Evolutionary conservation across 768 basidiomycete genomes (phyloP), one percentile per base, ranked within the genome.

Genomic region (Auricularia cornea): DNA sequence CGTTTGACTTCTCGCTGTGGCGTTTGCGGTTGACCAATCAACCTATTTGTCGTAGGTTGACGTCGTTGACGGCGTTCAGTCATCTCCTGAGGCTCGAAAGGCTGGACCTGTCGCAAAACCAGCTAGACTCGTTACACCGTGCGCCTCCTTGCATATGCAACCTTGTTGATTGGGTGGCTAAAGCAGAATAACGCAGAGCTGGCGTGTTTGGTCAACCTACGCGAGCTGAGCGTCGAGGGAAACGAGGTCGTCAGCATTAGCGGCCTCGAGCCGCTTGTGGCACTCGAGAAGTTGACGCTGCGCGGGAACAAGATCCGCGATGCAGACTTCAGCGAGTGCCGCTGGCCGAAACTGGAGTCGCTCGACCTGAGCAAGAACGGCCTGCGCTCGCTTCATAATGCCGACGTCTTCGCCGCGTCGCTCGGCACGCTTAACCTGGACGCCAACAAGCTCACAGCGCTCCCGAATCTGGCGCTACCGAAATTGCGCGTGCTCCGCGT

Each of bases 41-140:
- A n/a, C n/a, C n/a, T n/a, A n/a, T n/a, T n/a, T n/a, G n/a, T n/a
- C n/a, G 32, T 74, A 92, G 92, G 68, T 80, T 98, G 68, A 90
- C 92, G 69, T 83, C 86, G 66, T 77, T 95, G 67, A 94, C 94
- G 35, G 93, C 94, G 29, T 96, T 92, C 75, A 81, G 82, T 72
- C 94, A 98, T 74, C 79, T 99, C 69, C 77, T 81, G 38, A 90
- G 92, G 72, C 81, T 99, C 48, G 92, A 94, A 75, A 84, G 83
- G 69, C 81, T 99, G 70, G 94, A 99, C 76, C 86, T 99, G 65
- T 94, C 92, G 73, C 74, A 84, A 70, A 98, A 98, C 74, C 83
- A 91, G 66, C 81, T 98, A 60, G 93, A 96, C 65, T 91, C 91
- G 8, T 78, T 98, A 63, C 83, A 80, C 59, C 92, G 92, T 96